Base-by-base conservation (phyloP, 257 asterid genomes). In the Nicotiana attenuata region DNA sequence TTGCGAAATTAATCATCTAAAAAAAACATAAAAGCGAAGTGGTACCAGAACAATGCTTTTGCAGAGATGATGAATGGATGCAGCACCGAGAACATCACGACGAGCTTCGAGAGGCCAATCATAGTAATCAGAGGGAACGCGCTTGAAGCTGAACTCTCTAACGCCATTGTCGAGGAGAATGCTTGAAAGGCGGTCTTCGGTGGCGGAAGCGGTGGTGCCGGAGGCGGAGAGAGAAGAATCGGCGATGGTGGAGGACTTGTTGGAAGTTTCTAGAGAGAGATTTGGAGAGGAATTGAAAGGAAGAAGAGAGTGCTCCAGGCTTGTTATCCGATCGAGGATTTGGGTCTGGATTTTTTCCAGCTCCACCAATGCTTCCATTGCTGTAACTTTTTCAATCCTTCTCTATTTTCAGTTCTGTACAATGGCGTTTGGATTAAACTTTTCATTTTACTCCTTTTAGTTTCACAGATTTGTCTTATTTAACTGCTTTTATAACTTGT, bases 1-100 rank as follows among this genome's bases (percentile, higher is more conserved):
- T 33, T 33, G 38, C 38, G 5, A 33, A 33, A 33, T 33, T 33
- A 33, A 33, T 33, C 38, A 33, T 33, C 38, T 33, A 33, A 33
- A 4, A 33, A 33, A 33, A 1, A 33, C 7, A 33, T n/a, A n/a
- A 31, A 33, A 33, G 7, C 38, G 5, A 33, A 33, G 38, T 31
- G 5, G 35, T n/a, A n/a, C n/a, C n/a, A n/a, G n/a, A 76, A 94
- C 99, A 82, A 96, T 94, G 93, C 99, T 96, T 90, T 94, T 96
- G 97, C 99, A 96, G 86, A 96, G 97, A 86, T 96, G 99, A 63
- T 94, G 86, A 71, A 93, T 52, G 77, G 99, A 96, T 85, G 95
- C 88, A 82, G 99, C 99, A 24, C 63, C 88, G 20, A 96, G 95
- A 86, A 86, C 85, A 65, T 94, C 94, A 9, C 97, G 92, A 45